Base-by-base conservation (phyloP, 108 stramenopile genomes). In the Aurantiochytrium sp. region DNA sequence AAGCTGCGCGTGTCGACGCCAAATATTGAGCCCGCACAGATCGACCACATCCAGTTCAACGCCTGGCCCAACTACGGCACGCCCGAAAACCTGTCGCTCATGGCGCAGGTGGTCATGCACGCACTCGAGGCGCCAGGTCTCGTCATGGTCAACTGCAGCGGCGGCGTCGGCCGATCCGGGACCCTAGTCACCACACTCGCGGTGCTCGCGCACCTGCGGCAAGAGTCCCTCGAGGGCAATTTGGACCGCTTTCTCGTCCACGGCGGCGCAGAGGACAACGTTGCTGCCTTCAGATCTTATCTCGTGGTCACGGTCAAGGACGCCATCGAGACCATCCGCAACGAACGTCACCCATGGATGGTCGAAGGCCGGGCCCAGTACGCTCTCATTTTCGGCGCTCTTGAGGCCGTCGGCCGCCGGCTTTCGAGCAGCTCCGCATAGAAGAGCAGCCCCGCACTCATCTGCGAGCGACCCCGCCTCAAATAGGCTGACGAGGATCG, bases 41-140 rank as follows among this genome's bases (percentile, higher is more conserved):
- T 65, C 59, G 15, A 15, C 8, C 73, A 81, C 45, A 2, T 81
- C 24, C 73, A 81, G 39, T 81, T 81, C 2, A 48, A 81, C 30
- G 73, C 39, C 10, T 81, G 73, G 73, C 73, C 73, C 39, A 81
- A 81, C 39, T 81, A 81, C 32, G 73, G 73, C 17, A 81, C 45
- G 73, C 73, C 73, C 0, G 39, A 48, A 21, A 21, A 15, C 30
- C 6, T 81, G 24, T 6, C 45, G n/a, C 27, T 12, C 42, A 81
- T 42, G 42, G 39, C 45, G 12, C n/a, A 17, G 6, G 73, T 81
- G 10, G 45, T 81, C 6, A 42, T 8, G 39, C 39, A 19, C 42
- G 59, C 34, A 10, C 59, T 65, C 0, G 32, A 65, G 19, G 32
- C 27, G 32, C 59, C 32, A 65, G 32, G 59, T 27, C 27, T 34